Base-by-base conservation (phyloP, 1,139 yeast species). In the Wickerhamomyces sp. region DNA sequence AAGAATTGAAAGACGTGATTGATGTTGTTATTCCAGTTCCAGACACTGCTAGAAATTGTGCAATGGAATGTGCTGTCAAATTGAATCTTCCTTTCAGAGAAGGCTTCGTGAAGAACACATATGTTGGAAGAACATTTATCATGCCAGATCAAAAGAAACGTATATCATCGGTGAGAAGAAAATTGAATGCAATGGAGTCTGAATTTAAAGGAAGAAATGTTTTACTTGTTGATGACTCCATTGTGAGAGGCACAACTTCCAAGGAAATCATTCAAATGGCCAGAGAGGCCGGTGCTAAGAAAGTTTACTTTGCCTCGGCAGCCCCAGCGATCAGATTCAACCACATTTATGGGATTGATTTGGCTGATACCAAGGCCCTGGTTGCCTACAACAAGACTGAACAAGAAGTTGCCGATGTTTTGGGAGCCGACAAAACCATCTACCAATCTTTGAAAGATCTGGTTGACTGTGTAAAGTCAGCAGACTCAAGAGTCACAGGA, bases 11-110 rank as follows among this genome's bases (percentile, higher is more conserved):
- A 39, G 51, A 57, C 30, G 75, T 74, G 41, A 82, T 91, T 41
- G 99, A 91, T 53, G 98, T 89, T 30, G 96, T 93, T 29, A 87
- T 91, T 37, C 96, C 98, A 2, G 98, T 91, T 8, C 99, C 99
- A 10, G 99, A 91, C 58, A 93, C 98, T 13, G 80, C 97, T 8
- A 75, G 97, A 59, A 89, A 94, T 30, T 81, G 96, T 21, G 98
- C 98, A 1, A 65, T 89, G 44, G 94, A 91, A 58, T 83, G 95
- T 63, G 91, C 98, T 3, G 91, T 84, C 26, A 67, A 77, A 32
- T 70, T 91, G 45, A 75, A 77, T 36, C 59, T 87, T 26, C 94
- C 96, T 15, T 93, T 87, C 64, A 77, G 97, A 57, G 99, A 91
- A 64, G 99, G 97, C 18, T 93, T 91, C 56, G 94, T 91, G 44